phyloP scores from a whole-genome alignment of 768 basidiomycete species.

The Leucocoprinus leucothites region DNA sequence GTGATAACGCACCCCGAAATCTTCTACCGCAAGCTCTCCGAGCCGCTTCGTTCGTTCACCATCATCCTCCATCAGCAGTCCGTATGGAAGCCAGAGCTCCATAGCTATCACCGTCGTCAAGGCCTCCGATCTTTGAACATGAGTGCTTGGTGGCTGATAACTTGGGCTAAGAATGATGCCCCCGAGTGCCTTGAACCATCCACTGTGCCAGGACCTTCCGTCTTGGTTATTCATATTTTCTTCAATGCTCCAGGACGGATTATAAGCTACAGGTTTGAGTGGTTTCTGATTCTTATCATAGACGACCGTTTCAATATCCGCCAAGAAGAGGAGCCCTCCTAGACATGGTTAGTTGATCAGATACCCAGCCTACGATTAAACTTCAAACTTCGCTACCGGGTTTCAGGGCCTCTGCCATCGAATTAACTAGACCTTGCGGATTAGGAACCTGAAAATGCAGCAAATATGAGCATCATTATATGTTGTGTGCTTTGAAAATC shows the following conservation, averaged over 20 bases:
- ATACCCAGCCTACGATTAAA: no score
- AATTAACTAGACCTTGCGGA: background rate
- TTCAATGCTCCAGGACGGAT: background rate
- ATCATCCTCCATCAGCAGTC: no score
- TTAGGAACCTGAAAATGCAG: background rate
- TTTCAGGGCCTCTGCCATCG: background rate
- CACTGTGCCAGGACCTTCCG: background rate
- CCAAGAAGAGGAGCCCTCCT: background rate
- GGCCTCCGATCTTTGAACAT: background rate
- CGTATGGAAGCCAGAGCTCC: no score
- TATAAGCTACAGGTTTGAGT: background rate
- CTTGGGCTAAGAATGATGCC: background rate
- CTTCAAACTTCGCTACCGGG: background rate
- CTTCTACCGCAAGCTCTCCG: no score
- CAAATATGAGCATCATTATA: no score
- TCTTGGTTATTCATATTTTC: background rate
- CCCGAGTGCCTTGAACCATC: background rate
- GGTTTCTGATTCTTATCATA: background rate
- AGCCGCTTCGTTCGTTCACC: no score
- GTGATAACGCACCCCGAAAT: no score
- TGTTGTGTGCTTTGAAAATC: no score
- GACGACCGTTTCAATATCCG: background rate
- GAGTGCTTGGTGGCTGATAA: background rate
- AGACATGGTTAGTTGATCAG: background rate
- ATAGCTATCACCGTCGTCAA: no score